Evolutionary conservation across 2,329 filamentous ascomycete genomes (phyloP).

Genomic region (Penicillium polonicum): DNA sequence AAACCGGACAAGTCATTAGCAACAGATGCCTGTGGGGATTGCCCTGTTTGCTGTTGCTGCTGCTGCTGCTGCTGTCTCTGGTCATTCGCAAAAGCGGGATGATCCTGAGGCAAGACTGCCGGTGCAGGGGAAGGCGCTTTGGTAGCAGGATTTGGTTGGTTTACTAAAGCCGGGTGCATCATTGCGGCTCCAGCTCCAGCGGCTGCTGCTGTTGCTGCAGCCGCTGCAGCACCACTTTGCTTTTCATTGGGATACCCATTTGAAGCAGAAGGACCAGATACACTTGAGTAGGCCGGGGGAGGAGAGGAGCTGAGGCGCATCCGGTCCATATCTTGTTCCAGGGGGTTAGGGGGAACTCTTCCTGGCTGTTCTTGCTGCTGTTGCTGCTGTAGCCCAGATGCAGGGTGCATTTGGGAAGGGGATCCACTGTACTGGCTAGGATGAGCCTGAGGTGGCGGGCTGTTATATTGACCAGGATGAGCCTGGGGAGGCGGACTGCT

Average conservation of each 20-base stretch:
- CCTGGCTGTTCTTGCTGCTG: slow-evolving; percentile 26
- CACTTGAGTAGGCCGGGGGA: slow-evolving; percentile 91
- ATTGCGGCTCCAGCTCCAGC: slow-evolving; percentile 14
- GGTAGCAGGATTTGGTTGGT: slow-evolving; percentile 22
- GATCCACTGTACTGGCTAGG: slow-evolving; percentile 17
- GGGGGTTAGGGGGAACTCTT: slow-evolving; percentile 62
- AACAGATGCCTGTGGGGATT: slow-evolving; percentile 41
- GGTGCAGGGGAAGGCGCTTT: slow-evolving; percentile 27
- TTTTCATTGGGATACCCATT: slow-evolving; percentile 77
- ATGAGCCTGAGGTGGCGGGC: slow-evolving; percentile 31
- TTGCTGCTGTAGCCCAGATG: slow-evolving; percentile 22
- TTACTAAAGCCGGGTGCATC: slow-evolving; percentile 28
- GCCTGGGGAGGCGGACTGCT: slow-evolving; percentile 39
- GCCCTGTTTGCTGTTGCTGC: slow-evolving; percentile 42
- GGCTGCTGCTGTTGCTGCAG: slow-evolving; percentile 4
- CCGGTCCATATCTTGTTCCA: slow-evolving; percentile 83
- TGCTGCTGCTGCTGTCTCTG: slow-evolving; percentile 50
- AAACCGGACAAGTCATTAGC: slow-evolving; percentile 24
- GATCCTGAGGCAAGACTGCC: slow-evolving; percentile 52
- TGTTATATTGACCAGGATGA: slow-evolving; percentile 23
- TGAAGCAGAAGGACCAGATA: slow-evolving; percentile 52
- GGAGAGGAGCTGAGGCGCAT: slow-evolving; percentile 79
- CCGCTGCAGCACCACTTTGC: slow-evolving; percentile 49
- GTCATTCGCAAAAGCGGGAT: slow-evolving; percentile 91
- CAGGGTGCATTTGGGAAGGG: slow-evolving; percentile 28